These are phyloP conservation scores for Breynia disticha DNA, from an alignment of 441 rosid genomes.

Conservation along the genomic window DNA sequence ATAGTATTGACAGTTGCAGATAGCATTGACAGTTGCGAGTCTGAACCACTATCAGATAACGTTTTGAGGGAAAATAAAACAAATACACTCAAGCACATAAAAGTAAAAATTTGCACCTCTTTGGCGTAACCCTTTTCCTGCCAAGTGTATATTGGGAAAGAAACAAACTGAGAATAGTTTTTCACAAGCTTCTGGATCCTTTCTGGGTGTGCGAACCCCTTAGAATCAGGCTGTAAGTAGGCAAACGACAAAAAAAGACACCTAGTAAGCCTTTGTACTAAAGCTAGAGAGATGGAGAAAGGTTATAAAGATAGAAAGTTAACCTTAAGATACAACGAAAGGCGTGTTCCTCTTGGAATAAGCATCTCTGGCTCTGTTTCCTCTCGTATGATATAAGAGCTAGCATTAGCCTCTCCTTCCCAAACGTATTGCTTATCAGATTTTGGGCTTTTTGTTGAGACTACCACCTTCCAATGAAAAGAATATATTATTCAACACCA, in stretches of 20 bases:
- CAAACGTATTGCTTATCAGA: conserved; percentile 84
- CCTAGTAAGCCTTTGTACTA: too few relatives aligned
- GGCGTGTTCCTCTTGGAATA: conserved; percentile 77
- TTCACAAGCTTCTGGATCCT: conserved; percentile 84
- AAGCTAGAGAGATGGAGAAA: not conserved
- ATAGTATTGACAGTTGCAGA: too few relatives aligned
- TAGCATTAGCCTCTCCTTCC: conserved; percentile 88
- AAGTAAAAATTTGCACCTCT: conserved; percentile 42
- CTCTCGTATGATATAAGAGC: conserved; percentile 66
- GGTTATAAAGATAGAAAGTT: conserved; percentile 9
- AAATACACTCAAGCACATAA: too few relatives aligned
- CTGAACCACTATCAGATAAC: too few relatives aligned
- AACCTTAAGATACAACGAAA: conserved; percentile 84
- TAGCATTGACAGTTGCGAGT: too few relatives aligned
- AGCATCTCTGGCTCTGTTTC: conserved; percentile 71
- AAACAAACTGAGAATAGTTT: conserved; percentile 94
- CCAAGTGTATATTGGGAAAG: conserved; percentile 94
- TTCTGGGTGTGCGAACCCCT: conserved; percentile 85
- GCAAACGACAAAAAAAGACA: conserved; percentile 3
- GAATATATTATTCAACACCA: conserved; percentile 5
- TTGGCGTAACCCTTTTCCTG: conserved; percentile 89
- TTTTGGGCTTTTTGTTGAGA: conserved; percentile 81
- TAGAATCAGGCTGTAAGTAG: conserved; percentile 57
- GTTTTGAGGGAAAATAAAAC: too few relatives aligned
- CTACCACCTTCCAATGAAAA: conserved; percentile 43